phyloP scores from a whole-genome alignment of 108 stramenopile species.

The Ochromonas danica region DNA sequence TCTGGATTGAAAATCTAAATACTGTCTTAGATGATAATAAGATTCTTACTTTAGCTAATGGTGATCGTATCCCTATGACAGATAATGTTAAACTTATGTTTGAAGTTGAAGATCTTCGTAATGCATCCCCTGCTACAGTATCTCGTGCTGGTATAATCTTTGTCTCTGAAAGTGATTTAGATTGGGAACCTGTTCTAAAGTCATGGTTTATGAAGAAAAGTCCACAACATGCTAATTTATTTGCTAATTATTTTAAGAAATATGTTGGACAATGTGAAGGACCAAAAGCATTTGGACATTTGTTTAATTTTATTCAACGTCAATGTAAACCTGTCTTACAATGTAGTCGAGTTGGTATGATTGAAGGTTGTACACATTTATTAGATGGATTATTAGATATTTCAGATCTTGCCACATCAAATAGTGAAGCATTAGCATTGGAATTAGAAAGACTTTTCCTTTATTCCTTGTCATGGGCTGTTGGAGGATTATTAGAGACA shows the following conservation, averaged over 20 bases:
- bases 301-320: constrained; percentile 38
- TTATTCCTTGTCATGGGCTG: constrained; percentile 46
- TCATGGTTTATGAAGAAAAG: constrained; percentile 51
- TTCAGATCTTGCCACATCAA: constrained; percentile 49
- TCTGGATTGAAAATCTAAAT: constrained; percentile 70
- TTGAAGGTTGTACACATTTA: constrained; percentile 45
- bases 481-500: constrained; percentile 52
- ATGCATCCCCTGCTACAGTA: constrained; percentile 66
- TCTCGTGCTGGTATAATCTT: constrained; percentile 65
- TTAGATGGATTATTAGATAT: constrained; percentile 45
- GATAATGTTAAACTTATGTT: constrained; percentile 70
- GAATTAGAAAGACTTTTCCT: constrained; percentile 50
- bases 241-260: constrained; percentile 42
- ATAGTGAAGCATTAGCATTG: background rate
- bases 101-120: constrained; percentile 62
- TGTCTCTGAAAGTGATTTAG: constrained; percentile 61
- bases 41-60: constrained; percentile 66
- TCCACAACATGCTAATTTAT: constrained; percentile 27
- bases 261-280: constrained; percentile 42
- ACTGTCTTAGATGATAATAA: constrained; percentile 69
- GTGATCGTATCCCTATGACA: constrained; percentile 67
- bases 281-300: constrained; percentile 49
- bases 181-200: constrained; percentile 61
- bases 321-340: constrained; percentile 48
- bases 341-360: constrained; percentile 48